phyloP scores from a whole-genome alignment of 768 basidiomycete genomes.

The Pholiota conissans region DNA sequence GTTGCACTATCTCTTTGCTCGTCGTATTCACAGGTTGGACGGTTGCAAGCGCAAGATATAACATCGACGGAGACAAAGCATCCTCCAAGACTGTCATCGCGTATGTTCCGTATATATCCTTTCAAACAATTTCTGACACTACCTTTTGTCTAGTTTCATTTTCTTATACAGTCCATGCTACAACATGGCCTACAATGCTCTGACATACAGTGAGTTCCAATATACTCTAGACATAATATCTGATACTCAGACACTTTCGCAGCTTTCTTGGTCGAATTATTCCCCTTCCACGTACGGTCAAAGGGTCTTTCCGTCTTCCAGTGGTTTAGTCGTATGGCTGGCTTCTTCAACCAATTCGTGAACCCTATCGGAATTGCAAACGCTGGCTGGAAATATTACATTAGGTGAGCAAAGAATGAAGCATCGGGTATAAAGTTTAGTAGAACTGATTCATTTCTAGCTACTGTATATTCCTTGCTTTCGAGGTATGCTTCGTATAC shows the following conservation, averaged over 20 bases:
- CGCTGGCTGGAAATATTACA: conserved; percentile 60
- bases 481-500: conserved; percentile 56
- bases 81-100: conserved; percentile 52
- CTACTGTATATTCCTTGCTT: conserved; percentile 50
- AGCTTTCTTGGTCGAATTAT: conserved; percentile 69
- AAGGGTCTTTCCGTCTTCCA: conserved; percentile 64
- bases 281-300: conserved; percentile 63
- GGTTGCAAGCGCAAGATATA: conserved; percentile 48
- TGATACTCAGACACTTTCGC: background rate
- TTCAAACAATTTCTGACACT: background rate
- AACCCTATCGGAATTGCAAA: conserved; percentile 63
- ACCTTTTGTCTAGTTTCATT: conserved; percentile 42
- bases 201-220: conserved; percentile 47
- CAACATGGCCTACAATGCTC: conserved; percentile 56
- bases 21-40: conserved; percentile 55
- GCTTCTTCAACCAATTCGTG: conserved; percentile 68
- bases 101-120: conserved; percentile 25
- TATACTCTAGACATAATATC: background rate
- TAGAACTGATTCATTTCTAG: conserved; percentile 11
- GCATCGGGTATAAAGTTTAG: background rate
- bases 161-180: conserved; percentile 58
- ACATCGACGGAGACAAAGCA: conserved; percentile 37
- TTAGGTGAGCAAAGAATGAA: conserved; percentile 31
- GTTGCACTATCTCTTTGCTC: conserved; percentile 47
- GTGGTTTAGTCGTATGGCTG: conserved; percentile 52